These are phyloP conservation scores for Poteriospumella lacustris DNA, from an alignment of 108 stramenopile species.

Conservation along the genomic window DNA sequence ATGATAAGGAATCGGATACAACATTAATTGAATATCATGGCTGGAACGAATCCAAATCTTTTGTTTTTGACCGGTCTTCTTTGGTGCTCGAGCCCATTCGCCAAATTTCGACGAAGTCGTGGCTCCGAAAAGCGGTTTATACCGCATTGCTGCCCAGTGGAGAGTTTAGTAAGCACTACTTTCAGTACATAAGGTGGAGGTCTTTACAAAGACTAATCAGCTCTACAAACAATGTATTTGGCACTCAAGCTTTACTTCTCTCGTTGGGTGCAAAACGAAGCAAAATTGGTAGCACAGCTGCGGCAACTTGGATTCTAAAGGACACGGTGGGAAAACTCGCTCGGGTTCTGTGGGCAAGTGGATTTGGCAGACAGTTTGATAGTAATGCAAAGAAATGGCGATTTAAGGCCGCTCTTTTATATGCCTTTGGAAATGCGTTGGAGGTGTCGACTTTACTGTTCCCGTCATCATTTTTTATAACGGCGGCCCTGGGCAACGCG, in stretches of 20 bases:
- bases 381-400: constrained; percentile 88
- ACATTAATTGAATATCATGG: no score
- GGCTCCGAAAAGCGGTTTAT: no score
- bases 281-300: constrained; percentile 67
- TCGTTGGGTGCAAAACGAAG: constrained; percentile 69
- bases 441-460: constrained; percentile 78
- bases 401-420: constrained; percentile 68
- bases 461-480: constrained; percentile 69
- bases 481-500: constrained; percentile 77
- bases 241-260: constrained; percentile 78
- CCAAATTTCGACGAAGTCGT: no score
- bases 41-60: no score
- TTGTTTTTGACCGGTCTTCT: no score
- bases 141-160: constrained; percentile 70
- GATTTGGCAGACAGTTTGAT: constrained; percentile 85
- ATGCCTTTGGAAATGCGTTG: constrained; percentile 73
- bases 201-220: constrained; percentile 77
- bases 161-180: constrained; percentile 74
- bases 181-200: constrained; percentile 72
- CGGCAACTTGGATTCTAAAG: constrained; percentile 86
- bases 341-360: constrained; percentile 83
- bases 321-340: constrained; percentile 83
- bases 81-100: no score
- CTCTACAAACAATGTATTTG: constrained; percentile 80
- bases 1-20: no score